These are phyloP conservation scores for Geranium incanum DNA, from an alignment of 441 rosid species.

Conservation along the genomic window DNA sequence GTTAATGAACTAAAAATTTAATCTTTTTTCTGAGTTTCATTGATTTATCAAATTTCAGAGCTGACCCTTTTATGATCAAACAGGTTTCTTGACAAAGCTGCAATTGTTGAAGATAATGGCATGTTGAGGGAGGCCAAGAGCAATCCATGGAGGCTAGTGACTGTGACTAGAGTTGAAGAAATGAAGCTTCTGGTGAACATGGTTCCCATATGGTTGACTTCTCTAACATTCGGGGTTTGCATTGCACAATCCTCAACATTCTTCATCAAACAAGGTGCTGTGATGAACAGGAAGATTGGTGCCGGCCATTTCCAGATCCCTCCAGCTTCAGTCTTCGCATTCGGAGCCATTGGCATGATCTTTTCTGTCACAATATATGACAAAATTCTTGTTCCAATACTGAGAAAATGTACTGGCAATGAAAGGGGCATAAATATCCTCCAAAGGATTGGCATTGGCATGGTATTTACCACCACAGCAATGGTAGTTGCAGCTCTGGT, in stretches of 20 bases:
- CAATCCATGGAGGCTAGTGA: slow-evolving; percentile 26
- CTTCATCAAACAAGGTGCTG: slow-evolving; percentile 29
- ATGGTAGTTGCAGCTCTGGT: slow-evolving; percentile 29
- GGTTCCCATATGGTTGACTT: slow-evolving; percentile 32
- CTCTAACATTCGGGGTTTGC: slow-evolving; percentile 22
- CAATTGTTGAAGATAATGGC: slow-evolving; percentile 22
- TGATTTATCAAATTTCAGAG: too few relatives aligned
- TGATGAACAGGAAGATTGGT: slow-evolving; percentile 23
- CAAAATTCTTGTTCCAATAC: slow-evolving; percentile 25
- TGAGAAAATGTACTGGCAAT: slow-evolving; percentile 23
- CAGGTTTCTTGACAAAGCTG: slow-evolving; percentile 35
- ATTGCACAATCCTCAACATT: slow-evolving; percentile 26
- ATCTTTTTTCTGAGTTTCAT: too few relatives aligned
- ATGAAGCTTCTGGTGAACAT: slow-evolving; percentile 31
- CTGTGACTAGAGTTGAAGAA: slow-evolving; percentile 32
- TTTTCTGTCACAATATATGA: slow-evolving; percentile 25
- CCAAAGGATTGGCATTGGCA: slow-evolving; percentile 32
- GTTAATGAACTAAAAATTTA: too few relatives aligned
- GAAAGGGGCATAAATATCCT: slow-evolving; percentile 35
- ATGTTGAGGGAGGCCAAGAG: background rate
- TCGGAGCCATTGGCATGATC: slow-evolving; percentile 25
- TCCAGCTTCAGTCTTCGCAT: slow-evolving; percentile 19
- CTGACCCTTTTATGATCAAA: too few relatives aligned
- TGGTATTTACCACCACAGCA: slow-evolving; percentile 22
- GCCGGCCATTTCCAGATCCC: slow-evolving; percentile 21